phyloP scores from a whole-genome alignment of 208 protist genomes.

The Trypanosoma avium region DNA sequence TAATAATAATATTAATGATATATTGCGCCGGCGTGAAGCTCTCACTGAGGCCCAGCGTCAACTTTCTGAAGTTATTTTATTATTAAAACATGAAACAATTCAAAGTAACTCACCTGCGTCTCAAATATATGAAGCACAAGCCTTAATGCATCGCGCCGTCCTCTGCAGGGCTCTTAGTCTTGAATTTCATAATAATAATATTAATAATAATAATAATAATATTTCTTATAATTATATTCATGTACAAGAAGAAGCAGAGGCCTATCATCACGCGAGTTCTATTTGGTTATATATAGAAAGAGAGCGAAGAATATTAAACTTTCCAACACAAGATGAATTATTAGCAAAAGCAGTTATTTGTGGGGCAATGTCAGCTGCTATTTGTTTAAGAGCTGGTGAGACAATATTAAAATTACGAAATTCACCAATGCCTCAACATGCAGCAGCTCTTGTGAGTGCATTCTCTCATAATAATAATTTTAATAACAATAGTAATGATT shows the following conservation, averaged over 20 bases:
- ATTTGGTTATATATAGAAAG: slow-evolving; percentile 26
- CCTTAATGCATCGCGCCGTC: slow-evolving; percentile 18
- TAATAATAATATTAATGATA: too few relatives aligned
- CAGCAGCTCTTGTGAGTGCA: neutral
- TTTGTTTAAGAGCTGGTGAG: slow-evolving; percentile 14
- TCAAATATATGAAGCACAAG: slow-evolving; percentile 21
- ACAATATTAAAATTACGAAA: neutral
- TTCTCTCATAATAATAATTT: neutral
- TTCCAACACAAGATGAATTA: slow-evolving; percentile 22
- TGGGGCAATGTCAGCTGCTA: slow-evolving; percentile 15
- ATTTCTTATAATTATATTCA: neutral
- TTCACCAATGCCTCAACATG: slow-evolving; percentile 3
- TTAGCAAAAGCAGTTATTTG: slow-evolving; percentile 26
- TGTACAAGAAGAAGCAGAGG: slow-evolving; percentile 19
- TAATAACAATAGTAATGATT: neutral
- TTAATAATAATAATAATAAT: neutral
- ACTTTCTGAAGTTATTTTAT: neutral
- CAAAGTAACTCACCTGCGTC: neutral
- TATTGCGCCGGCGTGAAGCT: too few relatives aligned
- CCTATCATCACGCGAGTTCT: slow-evolving; percentile 18
- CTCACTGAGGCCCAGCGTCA: too few relatives aligned
- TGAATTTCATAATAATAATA: slow-evolving; percentile 11
- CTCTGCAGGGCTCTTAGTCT: slow-evolving; percentile 9
- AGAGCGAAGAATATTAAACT: slow-evolving; percentile 10
- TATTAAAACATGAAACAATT: neutral